phyloP scores from a whole-genome alignment of 75 land plant genomes.

The Picea sitchensis region DNA sequence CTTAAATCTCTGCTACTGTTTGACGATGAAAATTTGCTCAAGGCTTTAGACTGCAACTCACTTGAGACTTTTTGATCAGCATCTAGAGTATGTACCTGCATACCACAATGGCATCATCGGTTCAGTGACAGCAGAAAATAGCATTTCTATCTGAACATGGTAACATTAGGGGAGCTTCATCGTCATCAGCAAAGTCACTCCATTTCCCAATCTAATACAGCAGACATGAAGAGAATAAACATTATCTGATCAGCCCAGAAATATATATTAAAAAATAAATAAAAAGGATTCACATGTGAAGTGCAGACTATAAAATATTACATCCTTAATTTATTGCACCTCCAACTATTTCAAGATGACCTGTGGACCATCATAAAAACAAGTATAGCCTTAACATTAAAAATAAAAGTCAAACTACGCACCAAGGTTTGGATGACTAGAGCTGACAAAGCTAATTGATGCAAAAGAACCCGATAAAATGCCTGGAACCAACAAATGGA shows the following conservation, averaged over 20 bases:
- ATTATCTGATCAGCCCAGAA: background rate
- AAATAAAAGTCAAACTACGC: background rate
- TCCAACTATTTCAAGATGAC: background rate
- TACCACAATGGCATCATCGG: background rate
- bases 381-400: background rate
- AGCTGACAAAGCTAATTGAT: conserved; percentile 13
- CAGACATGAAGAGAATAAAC: background rate
- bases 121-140: background rate
- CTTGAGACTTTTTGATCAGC: background rate
- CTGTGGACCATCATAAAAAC: background rate
- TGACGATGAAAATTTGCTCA: background rate
- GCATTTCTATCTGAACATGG: background rate
- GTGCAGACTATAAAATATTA: background rate
- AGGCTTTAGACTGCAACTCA: background rate
- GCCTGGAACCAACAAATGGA: conserved; percentile 11
- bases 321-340: conserved; percentile 2
- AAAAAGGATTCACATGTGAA: background rate
- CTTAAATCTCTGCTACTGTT: background rate
- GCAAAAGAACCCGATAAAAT: conserved; percentile 13
- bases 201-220: background rate
- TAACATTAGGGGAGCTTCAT: background rate
- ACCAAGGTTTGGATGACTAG: conserved; percentile 11
- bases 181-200: background rate
- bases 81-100: conserved; percentile 6
- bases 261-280: background rate